Base-by-base conservation (phyloP, 768 basidiomycete species). In the Harrya chromipes region DNA sequence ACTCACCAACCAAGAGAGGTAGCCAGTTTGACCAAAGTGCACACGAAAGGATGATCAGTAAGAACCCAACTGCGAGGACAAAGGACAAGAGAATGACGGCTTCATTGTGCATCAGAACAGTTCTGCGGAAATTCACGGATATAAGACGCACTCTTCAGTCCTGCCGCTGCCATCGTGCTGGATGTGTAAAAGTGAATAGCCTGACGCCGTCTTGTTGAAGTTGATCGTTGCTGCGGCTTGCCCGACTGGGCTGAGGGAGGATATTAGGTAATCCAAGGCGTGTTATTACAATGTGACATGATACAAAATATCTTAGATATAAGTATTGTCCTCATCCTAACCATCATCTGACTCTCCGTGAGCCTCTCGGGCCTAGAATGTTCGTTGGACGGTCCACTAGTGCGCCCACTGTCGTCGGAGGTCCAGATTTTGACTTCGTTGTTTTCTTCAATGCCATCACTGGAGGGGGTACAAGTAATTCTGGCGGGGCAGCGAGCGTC, bases 1-100 rank as follows among this genome's bases (percentile, higher is more conserved):
- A 75, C 89, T 55, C 59, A 97, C 97, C 97, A 56, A 97, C 95
- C 56, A 98, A 79, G 43, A 99, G 77, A 29, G 97, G 97, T 19
- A 98, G 77, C 97, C 97, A 99, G 68, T 99, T 99, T 13, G 83
- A 73, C 86, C 87, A 98, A 26, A 98, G 74, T 7, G 97, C 97
- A 66, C 97, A 98, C 1, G 92, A 92, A 20, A 99, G 84, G 68
- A 99, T 99, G 63, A 98, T 90, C 64, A 98, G 82, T 50, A 99
- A 74, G 74, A 99, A 99, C n/a, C 97, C 97, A 14, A 95, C 80
- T 6, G 97, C 97, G 43, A 99, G 85, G 46, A 97, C 91, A 72
- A 99, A 97, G 2, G 97, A 94, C 40, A 99, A 84, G 46, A 97
- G 78, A 60, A 98, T 94, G 56, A 98, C 94, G 63, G 93, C 94